Percentiles rank a stretch among this genome's conserved stretches.
These are phyloP conservation scores for Cronartium quercuum DNA, from an alignment of 1,284 basidiomycete genomes.

Conservation along the genomic window DNA sequence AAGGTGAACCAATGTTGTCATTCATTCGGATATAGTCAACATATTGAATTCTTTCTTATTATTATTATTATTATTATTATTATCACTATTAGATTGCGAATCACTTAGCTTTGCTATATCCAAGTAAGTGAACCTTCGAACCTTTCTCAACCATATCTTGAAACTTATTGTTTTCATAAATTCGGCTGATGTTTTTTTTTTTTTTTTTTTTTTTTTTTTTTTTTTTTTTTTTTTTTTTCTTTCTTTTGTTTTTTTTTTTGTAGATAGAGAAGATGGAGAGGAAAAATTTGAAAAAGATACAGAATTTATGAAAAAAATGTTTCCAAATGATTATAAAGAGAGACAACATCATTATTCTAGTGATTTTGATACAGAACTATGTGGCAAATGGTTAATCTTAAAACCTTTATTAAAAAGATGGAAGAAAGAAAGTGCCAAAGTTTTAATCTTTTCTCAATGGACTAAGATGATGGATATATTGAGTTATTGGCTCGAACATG, in stretches of 20 bases:
- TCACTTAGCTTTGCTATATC: slow-evolving; percentile 23
- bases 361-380: slow-evolving; percentile 27
- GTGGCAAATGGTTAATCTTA: slow-evolving; percentile 35
- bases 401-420: slow-evolving; percentile 28
- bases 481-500: slow-evolving; percentile 31
- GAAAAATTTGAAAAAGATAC: slow-evolving; percentile 28
- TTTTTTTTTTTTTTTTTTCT: neutral
- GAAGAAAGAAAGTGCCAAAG: slow-evolving; percentile 28
- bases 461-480: slow-evolving; percentile 38
- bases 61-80: too few species aligned
- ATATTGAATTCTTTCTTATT: too few species aligned
- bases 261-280: slow-evolving; percentile 23
- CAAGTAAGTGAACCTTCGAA: slow-evolving; percentile 1
- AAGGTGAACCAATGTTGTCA: slow-evolving; percentile 7
- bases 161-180: neutral
- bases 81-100: slow-evolving; percentile 34
- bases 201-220: neutral
- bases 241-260: neutral
- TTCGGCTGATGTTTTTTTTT: too few species aligned
- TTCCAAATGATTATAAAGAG: slow-evolving; percentile 1
- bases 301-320: slow-evolving; percentile 32
- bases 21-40: too few species aligned
- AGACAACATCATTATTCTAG: slow-evolving; percentile 5
- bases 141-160: neutral
- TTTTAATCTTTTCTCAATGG: slow-evolving; percentile 24